These are phyloP conservation scores for Aureobasidium musti DNA, from an alignment of 2,329 filamentous ascomycete genomes.

Conservation along the genomic window DNA sequence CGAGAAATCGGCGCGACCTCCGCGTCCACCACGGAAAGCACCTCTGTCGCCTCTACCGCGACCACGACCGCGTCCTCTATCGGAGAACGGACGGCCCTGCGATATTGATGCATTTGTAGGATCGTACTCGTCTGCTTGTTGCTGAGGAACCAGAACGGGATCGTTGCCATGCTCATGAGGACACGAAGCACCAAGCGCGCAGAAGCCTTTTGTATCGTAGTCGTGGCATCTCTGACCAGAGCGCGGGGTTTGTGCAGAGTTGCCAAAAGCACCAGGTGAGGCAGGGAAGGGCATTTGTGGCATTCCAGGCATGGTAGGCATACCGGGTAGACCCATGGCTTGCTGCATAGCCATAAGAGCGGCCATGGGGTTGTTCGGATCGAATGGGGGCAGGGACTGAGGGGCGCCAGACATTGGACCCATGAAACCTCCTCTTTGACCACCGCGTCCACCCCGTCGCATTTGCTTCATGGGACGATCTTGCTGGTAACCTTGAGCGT, in stretches of 20 bases:
- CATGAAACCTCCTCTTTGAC: conserved; percentile 33
- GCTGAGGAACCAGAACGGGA: conserved; percentile 48
- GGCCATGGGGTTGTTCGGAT: conserved; percentile 63
- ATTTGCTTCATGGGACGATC: conserved; percentile 61
- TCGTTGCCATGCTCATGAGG: conserved; percentile 68
- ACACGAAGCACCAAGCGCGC: conserved; percentile 66
- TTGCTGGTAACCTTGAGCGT: conserved; percentile 38
- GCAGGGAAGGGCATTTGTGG: conserved; percentile 44
- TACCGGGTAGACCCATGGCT: conserved; percentile 47
- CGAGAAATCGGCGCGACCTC: conserved; percentile 62
- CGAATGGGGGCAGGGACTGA: conserved; percentile 55
- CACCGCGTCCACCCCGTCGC: conserved; percentile 56
- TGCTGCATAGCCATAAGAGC: conserved; percentile 62
- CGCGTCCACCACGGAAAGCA: conserved; percentile 39
- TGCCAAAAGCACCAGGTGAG: conserved; percentile 33
- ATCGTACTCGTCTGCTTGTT: conserved; percentile 57
- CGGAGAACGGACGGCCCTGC: conserved; percentile 35
- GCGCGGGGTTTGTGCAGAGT: conserved; percentile 32
- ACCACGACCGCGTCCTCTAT: conserved; percentile 45
- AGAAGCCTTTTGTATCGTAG: conserved; percentile 73
- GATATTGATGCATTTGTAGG: conserved; percentile 55
- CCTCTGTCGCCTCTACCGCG: conserved; percentile 41
- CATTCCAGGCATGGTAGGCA: conserved; percentile 49
- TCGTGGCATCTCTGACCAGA: conserved; percentile 61
- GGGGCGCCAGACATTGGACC: conserved; percentile 42